Evolutionary conservation across 1,284 basidiomycete genomes (phyloP), one percentile per base, ranked within the genome.

Genomic region (Ustilago lituana): DNA sequence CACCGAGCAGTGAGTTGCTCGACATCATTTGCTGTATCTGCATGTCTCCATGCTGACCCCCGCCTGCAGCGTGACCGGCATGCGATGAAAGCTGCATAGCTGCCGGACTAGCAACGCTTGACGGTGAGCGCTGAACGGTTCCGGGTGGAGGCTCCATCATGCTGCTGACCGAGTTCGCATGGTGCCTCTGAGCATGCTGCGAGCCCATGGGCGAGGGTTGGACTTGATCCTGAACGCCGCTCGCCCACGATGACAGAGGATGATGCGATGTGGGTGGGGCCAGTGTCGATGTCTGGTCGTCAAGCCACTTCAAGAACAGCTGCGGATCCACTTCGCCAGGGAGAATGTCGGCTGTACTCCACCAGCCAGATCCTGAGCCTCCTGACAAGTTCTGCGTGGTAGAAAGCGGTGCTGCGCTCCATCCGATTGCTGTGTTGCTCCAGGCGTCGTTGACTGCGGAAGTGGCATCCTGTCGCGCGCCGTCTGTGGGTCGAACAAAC

Each of bases 281-380:
- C 32, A 61, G 40, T 14, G 59, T 59, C 23, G 59, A 55, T 1
- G 63, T 71, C 49, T 66, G 68, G 29, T 71, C 68, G 29, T 71
- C 68, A 26, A 71, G 63, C 68, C 68, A 71, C 17, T 59, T 48
- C 9, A 71, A 59, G 38, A 71, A 71, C 17, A 66, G 24, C 19
- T 71, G 63, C 11, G 68, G 68, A 48, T 71, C 68, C 20, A 71
- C 63, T 62, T 70, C 67, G 49, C 67, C 67, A 4, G 61, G 33
- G 35, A 70, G 32, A 12, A 70, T 57, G 36, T 70, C 62, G 15
- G 62, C 67, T 1, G 67, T 70, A 40, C 67, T 70, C 67, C 67
- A 70, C 67, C 67, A 70, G 12, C 56, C 56, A 2, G 65, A 68
- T 20, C 59, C 59, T 24, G 46, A 20, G 17, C 56, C 41, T 29